Evolutionary conservation across 2,329 filamentous ascomycete genomes (phyloP), one percentile per base, ranked within the genome.

Genomic region (Alternaria burnsii): DNA sequence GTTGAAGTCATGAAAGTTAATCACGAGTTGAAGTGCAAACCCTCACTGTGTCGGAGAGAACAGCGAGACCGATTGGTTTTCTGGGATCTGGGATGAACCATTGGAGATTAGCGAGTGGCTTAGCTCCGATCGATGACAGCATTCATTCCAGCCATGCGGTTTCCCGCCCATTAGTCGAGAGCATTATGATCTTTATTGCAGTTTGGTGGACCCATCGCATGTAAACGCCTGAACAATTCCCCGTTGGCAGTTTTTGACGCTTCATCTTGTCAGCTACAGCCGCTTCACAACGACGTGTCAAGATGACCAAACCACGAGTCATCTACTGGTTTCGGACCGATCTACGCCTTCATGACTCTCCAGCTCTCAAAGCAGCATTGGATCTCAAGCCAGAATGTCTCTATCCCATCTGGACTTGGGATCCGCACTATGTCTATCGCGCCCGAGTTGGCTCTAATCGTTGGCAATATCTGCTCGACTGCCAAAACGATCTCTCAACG

Each of bases 271-370:
- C 16, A 24, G 20, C 3, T 46, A 14, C 55, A 34, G 8, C 7
- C 20, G 18, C 14, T 8, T 26, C n/a, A 40, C 26, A 36, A 10
- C 22, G 8, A 36, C 2, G 26, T 34, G 14, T 18, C 53, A 54
- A 18, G n/a, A 77, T 75, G 72, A 48, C 72, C 6, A 80, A 80
- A 68, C 80, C 85, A 41, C 80, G 86, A 52, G 89, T 93, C 2
- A 84, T 93, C 34, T 92, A 91, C 75, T 93, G 91, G 91, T 92
- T 92, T 71, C 86, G 91, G 55, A 93, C 91, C 6, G 91, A 93
- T 73, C 82, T 93, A 11, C 88, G 91, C 20, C 85, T 94, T 3
- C 90, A 93, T 78, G 91, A 93, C 76, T 92, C 89, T 0, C 90
- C 90, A 9, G 90, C 90, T 1, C 81, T 94, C 26, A 85, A 88